phyloP scores from a whole-genome alignment of 139 green algal genomes.

The Chlamydomonas sp. region DNA sequence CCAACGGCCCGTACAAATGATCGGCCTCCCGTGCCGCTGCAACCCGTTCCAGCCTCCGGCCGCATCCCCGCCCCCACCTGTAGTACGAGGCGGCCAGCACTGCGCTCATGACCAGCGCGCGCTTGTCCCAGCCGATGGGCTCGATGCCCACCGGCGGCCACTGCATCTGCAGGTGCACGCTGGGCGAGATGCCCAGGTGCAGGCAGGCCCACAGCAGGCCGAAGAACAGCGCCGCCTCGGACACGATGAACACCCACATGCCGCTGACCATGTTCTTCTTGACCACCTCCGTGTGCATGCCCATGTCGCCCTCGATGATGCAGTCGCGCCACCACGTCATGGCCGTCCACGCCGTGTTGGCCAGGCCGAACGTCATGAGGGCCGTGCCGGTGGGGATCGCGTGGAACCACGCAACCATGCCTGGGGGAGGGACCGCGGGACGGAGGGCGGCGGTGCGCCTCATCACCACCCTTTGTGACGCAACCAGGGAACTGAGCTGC shows the following conservation, averaged over 20 bases:
- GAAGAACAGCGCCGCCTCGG: constrained; percentile 55
- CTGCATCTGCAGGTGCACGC: constrained; percentile 46
- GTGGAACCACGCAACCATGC: constrained; percentile 56
- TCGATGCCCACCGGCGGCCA: constrained; percentile 64
- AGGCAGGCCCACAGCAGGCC: constrained; percentile 61
- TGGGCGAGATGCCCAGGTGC: constrained; percentile 48
- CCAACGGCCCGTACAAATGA: too few relatives aligned
- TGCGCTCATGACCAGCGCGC: constrained; percentile 59
- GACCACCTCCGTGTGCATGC: constrained; percentile 61
- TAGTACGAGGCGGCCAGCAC: constrained; percentile 64
- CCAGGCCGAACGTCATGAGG: constrained; percentile 45
- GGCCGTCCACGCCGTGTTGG: constrained; percentile 24
- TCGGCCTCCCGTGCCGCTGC: too few relatives aligned
- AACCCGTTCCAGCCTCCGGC: too few relatives aligned
- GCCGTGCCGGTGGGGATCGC: constrained; percentile 28
- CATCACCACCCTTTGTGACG: too few relatives aligned
- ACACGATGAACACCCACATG: constrained; percentile 62
- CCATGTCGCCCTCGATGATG: constrained; percentile 60
- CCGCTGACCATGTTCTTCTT: constrained; percentile 56
- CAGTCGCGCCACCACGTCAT: constrained; percentile 60
- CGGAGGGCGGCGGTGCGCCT: too few relatives aligned
- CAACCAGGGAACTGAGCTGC: too few relatives aligned
- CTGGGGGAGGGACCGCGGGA: not conserved
- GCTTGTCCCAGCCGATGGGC: constrained; percentile 61
- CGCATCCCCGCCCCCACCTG: not conserved